Base-by-base conservation (phyloP, 805 yeast genomes). In the Hanseniaspora vineae region DNA sequence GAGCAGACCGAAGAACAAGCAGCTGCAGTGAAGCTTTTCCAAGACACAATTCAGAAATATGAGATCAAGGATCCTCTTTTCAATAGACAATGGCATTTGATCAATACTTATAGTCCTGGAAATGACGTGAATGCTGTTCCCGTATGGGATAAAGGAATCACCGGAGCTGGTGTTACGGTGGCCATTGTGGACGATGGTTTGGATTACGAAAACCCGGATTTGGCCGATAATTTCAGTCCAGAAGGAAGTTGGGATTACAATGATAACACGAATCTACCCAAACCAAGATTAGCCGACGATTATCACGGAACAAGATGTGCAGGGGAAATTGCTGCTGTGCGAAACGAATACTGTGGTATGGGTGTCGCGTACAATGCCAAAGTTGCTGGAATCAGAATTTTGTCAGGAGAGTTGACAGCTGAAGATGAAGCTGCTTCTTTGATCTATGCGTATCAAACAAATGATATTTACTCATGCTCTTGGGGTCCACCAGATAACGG, bases 401-500 rank as follows among this genome's bases (percentile, higher is more conserved):
- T 92, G 43, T 82, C 95, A 1, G 95, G 87, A 2, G 70, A 75
- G 43, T 76, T 92, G 44, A 78, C 90, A 2, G 69, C 85, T 2
- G 95, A 81, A 50, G 95, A 89, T 52, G 98, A 92, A 64, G 97
- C 97, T 0, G 77, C 84, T 2, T 84, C 97, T 1, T 69, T 92
- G 71, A 72, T 84, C 35, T 83, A 84, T 64, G 89, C 80, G 0
- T 67, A 84, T 52, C 89, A 86, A 51, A 75, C 77, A 29, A 92
- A 92, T 64, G 96, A 92, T 62, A 92, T 92, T 39, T 92, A 88
- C 62, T 85, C 96, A 2, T 92, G 98, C 64, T 87, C 96, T 3
- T 92, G 98, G 98, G 98, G 98, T 8, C 98, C 98, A 2, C 76
- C 87, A 2, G 98, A 92, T 63, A 85, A 90, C 61, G 98, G 98